Base-by-base conservation (phyloP, 2,329 filamentous ascomycete genomes). In the Sphaerostilbella broomeana region DNA sequence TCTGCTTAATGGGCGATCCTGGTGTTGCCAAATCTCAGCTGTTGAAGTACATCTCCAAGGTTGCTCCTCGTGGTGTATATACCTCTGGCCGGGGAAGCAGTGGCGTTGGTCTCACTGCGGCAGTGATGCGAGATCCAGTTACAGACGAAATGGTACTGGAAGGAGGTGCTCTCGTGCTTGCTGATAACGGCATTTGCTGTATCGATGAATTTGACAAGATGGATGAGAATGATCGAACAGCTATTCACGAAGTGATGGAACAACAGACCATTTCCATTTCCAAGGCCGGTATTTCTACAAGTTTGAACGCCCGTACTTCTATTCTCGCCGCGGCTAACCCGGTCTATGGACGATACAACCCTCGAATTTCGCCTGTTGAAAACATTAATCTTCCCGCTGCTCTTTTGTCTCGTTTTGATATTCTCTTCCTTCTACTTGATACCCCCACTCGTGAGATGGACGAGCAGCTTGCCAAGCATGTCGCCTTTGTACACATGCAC, bases 321-420 rank as follows among this genome's bases (percentile, higher is more conserved):
- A 95, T 98, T 55, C 77, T 98, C 12, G 90, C 92, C 13, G 92
- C 92, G 15, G 92, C 92, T 51, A 98, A 98, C 67, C 92, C 92
- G 42, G 77, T 98, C 28, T 98, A 98, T 57, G 92, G 92, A 48
- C 86, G 92, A 47, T 98, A 98, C 72, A 98, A 98, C 67, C 92
- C 92, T 41, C 86, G 88, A 47, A 84, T 98, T 53, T 95, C 90
- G 1, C 92, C 92, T 0, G 89, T 98, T 18, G 92, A 98, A 63
- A 98, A 98, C 64, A 98, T 98, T 67, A 98, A 98, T 64, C 80
- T 98, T 27, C 92, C 92, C n/a, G 92, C 92, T 13, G 92, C 92
- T 15, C 78, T 98, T 15, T 77, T 98, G 39, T 95, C 90, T 44
- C 86, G 92, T 77, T 98, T 98, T 65, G 92, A 98, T 61, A 76